Base-by-base conservation (phyloP, 2,329 filamentous ascomycete species). In the Fusarium nodosum region DNA sequence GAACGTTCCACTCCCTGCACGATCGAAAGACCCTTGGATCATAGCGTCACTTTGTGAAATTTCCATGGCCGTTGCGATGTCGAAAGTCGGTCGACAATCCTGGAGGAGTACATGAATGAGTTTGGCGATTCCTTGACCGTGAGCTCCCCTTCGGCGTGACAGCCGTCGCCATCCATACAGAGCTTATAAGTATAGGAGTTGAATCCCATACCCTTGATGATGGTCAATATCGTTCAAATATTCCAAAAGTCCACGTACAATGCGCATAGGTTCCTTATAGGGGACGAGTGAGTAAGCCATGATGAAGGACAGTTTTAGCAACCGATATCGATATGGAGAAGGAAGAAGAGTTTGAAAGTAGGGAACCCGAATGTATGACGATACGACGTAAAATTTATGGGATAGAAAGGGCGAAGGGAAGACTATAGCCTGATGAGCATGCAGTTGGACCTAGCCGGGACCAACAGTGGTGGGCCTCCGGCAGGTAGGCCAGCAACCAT, bases 201-300 rank as follows among this genome's bases (percentile, higher is more conserved):
- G 13, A 50, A 64, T 0, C 60, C 62, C 46, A 59, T 64, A 13
- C 60, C 62, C 51, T 60, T 1, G 1, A 7, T 7, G 4, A 1
- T 26, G 24, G n/a, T 56, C 1, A 56, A 9, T 5, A 3, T 10
- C 13, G 3, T 2, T 1, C 10, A 3, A 2, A 6, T 1, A 12
- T 7, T 16, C 0, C 9, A 7, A n/a, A 8, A 2, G 16, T 7
- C 10, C 2, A 58, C 56, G 0, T 39, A 59, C 64, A 15, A 69
- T 15, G 31, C 66, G 60, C 66, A 69, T 69, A 26, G 52, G 41
- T 34, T 46, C 41, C 13, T 60, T 45, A 34, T 65, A 69, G 3
- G 66, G 64, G 1, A 30, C 52, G 2, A 68, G 59, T 20, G 56
- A 9, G 7, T 20, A 11, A 31, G 44, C 10, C 44, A 46, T 46